Conservation (phyloP, 2,329 filamentous ascomycete species). For the Phialocephala subalpina region DNA sequence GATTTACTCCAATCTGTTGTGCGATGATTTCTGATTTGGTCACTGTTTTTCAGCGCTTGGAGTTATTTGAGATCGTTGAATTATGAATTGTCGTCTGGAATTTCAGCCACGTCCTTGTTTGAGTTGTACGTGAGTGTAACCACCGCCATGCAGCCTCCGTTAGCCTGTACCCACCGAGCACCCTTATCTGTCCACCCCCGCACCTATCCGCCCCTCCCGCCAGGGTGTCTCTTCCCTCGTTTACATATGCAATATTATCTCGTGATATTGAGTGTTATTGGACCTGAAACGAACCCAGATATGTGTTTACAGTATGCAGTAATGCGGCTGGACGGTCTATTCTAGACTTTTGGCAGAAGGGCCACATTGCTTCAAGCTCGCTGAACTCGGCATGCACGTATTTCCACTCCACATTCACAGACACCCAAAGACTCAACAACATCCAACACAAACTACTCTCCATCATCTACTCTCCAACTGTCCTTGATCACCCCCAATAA, state of each 20-base stretch:
- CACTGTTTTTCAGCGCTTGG: slow-evolving; percentile 8
- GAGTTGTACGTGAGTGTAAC: neutral
- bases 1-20: neutral
- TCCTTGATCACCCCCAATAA: neutral
- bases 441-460: neutral
- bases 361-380: neutral
- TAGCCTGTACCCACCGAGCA: too few species aligned
- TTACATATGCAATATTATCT: too few species aligned
- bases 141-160: neutral
- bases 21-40: slow-evolving; percentile 5
- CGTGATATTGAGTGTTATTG: too few species aligned
- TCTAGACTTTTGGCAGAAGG: neutral
- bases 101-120: neutral
- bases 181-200: neutral
- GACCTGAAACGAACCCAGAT: too few species aligned
- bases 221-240: too few species aligned
- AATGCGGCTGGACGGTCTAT: neutral
- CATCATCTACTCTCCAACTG: neutral
- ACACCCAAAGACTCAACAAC: neutral
- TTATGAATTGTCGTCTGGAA: neutral
- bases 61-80: neutral
- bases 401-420: neutral
- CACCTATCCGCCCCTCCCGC: too few species aligned
- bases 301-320: too few species aligned
- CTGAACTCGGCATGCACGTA: neutral